phyloP scores from a whole-genome alignment of 257 asterid species.

The Cruciata laevipes region DNA sequence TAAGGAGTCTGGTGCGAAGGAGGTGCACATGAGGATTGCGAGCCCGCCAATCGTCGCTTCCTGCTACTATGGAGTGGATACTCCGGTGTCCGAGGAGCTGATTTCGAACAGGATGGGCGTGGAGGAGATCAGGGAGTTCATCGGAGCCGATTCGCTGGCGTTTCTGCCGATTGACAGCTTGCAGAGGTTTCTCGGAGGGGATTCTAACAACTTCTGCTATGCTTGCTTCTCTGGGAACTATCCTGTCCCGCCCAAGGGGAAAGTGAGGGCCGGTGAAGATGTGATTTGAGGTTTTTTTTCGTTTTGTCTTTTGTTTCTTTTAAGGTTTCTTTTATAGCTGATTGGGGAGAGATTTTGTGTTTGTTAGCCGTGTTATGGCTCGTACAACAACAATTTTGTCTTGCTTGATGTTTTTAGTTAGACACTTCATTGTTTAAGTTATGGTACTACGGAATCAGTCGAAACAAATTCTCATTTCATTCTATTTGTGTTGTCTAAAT shows the following conservation, averaged over 20 bases:
- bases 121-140: slow-evolving; percentile 66
- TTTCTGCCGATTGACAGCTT: slow-evolving; percentile 56
- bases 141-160: slow-evolving; percentile 83
- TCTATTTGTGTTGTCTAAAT: not conserved
- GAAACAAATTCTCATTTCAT: not conserved
- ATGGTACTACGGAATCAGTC: not conserved
- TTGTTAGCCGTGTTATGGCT: not conserved
- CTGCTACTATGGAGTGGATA: slow-evolving; percentile 85
- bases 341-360: not conserved
- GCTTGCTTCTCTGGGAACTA: slow-evolving; percentile 81
- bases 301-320: not conserved
- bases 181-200: slow-evolving; percentile 39
- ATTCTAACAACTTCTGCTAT: slow-evolving; percentile 45
- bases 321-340: not conserved
- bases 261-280: slow-evolving; percentile 77
- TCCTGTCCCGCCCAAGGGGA: slow-evolving; percentile 69
- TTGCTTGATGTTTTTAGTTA: not conserved
- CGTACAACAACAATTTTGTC: not conserved
- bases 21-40: slow-evolving; percentile 90
- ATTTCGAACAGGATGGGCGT: slow-evolving; percentile 68
- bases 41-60: slow-evolving; percentile 86
- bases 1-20: slow-evolving; percentile 88
- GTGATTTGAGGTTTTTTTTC: slow-evolving; percentile 20
- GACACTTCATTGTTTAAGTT: not conserved
- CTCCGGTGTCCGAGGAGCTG: slow-evolving; percentile 71